A percentile compares a stretch with the other conserved stretches of the same genome.
Conservation (phyloP, 2,329 filamentous ascomycete species). For the Tolypocladium sp. region DNA sequence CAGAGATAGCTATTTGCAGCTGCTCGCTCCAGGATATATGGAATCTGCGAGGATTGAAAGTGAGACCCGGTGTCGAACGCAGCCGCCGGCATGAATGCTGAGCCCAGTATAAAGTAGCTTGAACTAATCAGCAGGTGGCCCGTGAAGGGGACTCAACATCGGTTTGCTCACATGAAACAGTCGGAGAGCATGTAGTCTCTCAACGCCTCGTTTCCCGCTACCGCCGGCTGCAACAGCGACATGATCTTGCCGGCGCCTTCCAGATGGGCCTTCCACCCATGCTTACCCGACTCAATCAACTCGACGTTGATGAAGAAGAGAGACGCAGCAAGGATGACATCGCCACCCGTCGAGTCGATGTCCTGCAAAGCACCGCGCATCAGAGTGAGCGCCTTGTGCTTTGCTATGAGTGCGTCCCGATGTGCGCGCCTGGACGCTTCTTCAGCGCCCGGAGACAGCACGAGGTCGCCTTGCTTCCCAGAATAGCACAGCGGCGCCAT, state of each 20-base stretch:
- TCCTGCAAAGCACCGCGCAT: constrained; percentile 29
- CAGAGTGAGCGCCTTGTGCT: constrained; percentile 32
- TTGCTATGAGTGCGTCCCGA: constrained; percentile 34
- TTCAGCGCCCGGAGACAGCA: constrained; percentile 3
- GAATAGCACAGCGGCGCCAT: constrained; percentile 16
- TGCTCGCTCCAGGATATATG: constrained; percentile 27
- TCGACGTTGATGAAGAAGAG: constrained; percentile 42
- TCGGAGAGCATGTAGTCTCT: constrained; percentile 38
- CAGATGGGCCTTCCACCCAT: constrained; percentile 37
- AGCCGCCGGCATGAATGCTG: constrained; percentile 29
- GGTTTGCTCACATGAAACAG: constrained; percentile 30
- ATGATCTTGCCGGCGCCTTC: constrained; percentile 36
- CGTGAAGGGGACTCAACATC: background rate
- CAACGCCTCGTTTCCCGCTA: constrained; percentile 23
- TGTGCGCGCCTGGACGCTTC: constrained; percentile 19
- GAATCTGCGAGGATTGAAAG: constrained; percentile 26
- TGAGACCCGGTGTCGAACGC: constrained; percentile 19
- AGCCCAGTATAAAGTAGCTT: constrained; percentile 36
- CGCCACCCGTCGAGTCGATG: constrained; percentile 25
- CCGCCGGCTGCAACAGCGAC: constrained; percentile 24
- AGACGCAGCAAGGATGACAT: constrained; percentile 34
- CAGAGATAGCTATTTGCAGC: constrained; percentile 38
- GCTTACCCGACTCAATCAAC: constrained; percentile 38
- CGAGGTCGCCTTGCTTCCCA: background rate
- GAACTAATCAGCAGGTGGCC: background rate